A percentile compares a stretch with the other conserved stretches of the same genome.
Conservation (phyloP, 345 rosid species). For the Linum trigynum region DNA sequence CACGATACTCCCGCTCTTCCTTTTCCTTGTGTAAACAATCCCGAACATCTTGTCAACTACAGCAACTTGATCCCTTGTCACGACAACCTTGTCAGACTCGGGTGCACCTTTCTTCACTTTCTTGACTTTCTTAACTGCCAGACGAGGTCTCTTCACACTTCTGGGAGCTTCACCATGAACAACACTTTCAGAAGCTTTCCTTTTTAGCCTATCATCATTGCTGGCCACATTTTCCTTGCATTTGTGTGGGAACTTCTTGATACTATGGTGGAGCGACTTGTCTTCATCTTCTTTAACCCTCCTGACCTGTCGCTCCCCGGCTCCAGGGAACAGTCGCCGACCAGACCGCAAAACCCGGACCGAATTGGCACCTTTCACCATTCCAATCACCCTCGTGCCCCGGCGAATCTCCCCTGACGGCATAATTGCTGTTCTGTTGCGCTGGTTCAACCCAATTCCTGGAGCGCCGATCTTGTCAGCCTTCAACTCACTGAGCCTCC, state of each 20-base stretch:
- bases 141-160: constrained; percentile 15
- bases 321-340: constrained; percentile 53
- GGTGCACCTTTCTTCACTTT: constrained; percentile 14
- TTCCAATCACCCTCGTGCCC: constrained; percentile 68
- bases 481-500: background rate
- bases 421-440: constrained; percentile 42
- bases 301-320: constrained; percentile 43
- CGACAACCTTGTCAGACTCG: constrained; percentile 5
- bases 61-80: background rate
- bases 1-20: constrained; percentile 37
- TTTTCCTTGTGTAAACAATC: constrained; percentile 60
- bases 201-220: background rate
- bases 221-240: background rate
- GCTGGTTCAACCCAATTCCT: constrained; percentile 7
- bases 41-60: constrained; percentile 49
- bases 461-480: constrained; percentile 3
- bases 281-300: constrained; percentile 35
- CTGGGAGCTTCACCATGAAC: background rate
- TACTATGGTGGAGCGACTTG: constrained; percentile 30
- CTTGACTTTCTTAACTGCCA: background rate
- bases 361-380: constrained; percentile 65
- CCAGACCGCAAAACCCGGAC: constrained; percentile 86
- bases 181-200: background rate
- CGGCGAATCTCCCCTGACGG: constrained; percentile 77
- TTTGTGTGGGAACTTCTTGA: constrained; percentile 14